phyloP scores from a whole-genome alignment of 768 basidiomycete genomes.

The Pleurotus tuber-regium region DNA sequence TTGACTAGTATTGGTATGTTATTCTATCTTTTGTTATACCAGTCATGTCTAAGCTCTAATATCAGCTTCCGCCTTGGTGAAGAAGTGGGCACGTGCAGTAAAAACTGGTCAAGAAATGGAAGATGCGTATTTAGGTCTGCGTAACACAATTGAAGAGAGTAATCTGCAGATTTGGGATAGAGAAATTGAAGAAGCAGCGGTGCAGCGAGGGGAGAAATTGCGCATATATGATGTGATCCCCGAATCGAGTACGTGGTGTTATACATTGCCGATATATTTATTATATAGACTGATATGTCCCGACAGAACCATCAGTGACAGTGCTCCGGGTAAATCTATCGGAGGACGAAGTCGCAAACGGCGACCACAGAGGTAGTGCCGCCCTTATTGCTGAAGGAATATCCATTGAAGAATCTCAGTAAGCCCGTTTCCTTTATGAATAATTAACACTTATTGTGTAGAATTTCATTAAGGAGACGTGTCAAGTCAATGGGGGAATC shows the following conservation, averaged over 20 bases:
- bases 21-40: neutral
- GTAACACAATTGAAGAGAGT: neutral
- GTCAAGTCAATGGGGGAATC: neutral
- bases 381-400: constrained; percentile 1
- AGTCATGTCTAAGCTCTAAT: neutral
- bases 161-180: neutral
- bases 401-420: constrained; percentile 4
- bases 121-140: neutral
- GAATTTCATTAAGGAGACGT: neutral
- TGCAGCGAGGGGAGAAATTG: neutral
- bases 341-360: neutral
- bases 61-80: constrained; percentile 12
- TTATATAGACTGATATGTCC: neutral
- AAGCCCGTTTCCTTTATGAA: neutral
- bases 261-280: neutral
- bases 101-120: neutral
- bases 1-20: constrained; percentile 20
- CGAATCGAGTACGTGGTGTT: neutral
- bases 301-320: neutral
- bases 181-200: neutral
- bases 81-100: constrained; percentile 10
- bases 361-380: neutral
- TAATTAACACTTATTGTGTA: neutral
- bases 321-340: neutral
- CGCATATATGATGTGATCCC: constrained; percentile 2